Conservation (phyloP, 441 rosid genomes). For the Geranium incanum region DNA sequence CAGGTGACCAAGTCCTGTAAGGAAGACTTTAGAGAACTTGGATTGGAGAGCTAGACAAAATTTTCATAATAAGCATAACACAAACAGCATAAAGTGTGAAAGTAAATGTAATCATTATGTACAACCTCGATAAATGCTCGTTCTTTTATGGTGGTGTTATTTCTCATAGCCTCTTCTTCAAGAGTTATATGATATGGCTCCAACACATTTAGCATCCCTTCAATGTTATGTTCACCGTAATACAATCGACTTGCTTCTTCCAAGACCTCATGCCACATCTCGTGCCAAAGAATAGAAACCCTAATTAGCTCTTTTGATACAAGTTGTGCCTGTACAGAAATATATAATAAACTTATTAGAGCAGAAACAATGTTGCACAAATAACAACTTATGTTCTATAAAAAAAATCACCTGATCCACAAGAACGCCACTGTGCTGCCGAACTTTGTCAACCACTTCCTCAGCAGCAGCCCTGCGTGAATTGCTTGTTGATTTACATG, state of each 20-base stretch:
- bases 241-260: slow-evolving; percentile 99
- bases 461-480: slow-evolving; percentile 91
- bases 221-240: slow-evolving; percentile 97
- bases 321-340: slow-evolving; percentile 68
- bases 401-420: slow-evolving; percentile 74
- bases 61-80: background rate
- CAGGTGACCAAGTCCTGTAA: background rate
- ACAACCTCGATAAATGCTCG: slow-evolving; percentile 92
- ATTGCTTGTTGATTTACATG: slow-evolving; percentile 96
- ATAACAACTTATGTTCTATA: background rate
- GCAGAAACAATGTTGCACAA: background rate
- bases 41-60: background rate
- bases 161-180: slow-evolving; percentile 80
- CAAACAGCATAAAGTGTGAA: background rate
- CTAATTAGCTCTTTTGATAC: slow-evolving; percentile 90
- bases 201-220: slow-evolving; percentile 92
- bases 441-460: slow-evolving; percentile 97
- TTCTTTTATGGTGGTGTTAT: slow-evolving; percentile 74
- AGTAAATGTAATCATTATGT: background rate
- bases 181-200: slow-evolving; percentile 96
- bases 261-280: slow-evolving; percentile 91
- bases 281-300: slow-evolving; percentile 99
- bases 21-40: background rate
- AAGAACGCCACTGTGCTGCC: slow-evolving; percentile 87
- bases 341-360: slow-evolving; percentile 18